phyloP scores from a whole-genome alignment of 176 grass and related monocot genomes.

The Elymus sibiricus region DNA sequence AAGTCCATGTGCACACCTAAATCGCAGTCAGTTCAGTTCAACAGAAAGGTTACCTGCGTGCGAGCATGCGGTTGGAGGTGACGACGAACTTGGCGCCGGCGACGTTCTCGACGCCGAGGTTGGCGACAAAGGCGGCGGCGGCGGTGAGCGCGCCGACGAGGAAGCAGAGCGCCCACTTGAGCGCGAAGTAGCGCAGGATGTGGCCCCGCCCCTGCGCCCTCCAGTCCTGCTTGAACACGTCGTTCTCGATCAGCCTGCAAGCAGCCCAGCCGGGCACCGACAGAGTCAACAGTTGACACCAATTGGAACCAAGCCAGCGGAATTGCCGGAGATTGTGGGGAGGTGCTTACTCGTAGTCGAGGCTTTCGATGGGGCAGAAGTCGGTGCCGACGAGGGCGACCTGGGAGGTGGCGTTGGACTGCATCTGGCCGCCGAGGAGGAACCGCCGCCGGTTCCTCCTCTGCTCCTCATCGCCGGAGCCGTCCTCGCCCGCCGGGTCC shows the following conservation, averaged over 20 bases:
- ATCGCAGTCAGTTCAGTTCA: background rate
- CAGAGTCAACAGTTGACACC: background rate
- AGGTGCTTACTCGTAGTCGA: constrained; percentile 74
- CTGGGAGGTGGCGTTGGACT: constrained; percentile 85
- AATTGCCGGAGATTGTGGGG: background rate
- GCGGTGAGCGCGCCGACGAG: constrained; percentile 61
- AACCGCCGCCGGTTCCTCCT: background rate
- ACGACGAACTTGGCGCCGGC: constrained; percentile 87
- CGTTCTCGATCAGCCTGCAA: constrained; percentile 84
- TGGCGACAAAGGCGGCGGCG: constrained; percentile 61
- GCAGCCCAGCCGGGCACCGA: no score
- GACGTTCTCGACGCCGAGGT: constrained; percentile 90
- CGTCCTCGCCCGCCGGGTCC: constrained; percentile 32
- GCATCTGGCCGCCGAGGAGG: constrained; percentile 40
- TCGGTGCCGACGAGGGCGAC: constrained; percentile 81
- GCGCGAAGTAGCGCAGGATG: constrained; percentile 69
- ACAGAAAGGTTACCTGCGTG: constrained; percentile 40
- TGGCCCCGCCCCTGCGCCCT: constrained; percentile 42
- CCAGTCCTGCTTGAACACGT: constrained; percentile 96
- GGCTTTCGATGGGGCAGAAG: constrained; percentile 82
- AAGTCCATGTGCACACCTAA: background rate
- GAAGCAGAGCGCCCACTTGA: constrained; percentile 92
- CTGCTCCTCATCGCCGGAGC: constrained; percentile 9
- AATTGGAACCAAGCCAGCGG: background rate
- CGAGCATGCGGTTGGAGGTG: constrained; percentile 81